Base-by-base conservation (phyloP, 441 rosid genomes). In the Eutrema salsugineum region DNA sequence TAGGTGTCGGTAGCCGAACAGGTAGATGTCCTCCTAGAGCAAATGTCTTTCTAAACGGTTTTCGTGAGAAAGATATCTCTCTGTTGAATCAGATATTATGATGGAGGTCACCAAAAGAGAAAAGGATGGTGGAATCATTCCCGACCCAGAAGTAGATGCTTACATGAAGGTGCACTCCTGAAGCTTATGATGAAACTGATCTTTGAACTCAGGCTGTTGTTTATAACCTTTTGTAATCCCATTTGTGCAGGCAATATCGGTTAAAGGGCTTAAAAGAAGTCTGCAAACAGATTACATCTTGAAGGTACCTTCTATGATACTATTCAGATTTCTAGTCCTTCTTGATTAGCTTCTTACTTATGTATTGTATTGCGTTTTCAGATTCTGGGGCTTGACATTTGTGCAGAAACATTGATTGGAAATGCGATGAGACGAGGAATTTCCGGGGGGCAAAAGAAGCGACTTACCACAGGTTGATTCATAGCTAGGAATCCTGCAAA, bases 301-400 rank as follows among this genome's bases (percentile, higher is more conserved):
- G 44, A 82, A 84, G 78, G 86, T 86, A 77, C 66, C 22, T 17
- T 42, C 35, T 46, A 43, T 36, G 32, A 14, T 11, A 43, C 17
- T 15, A 50, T 59, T 14, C 1, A 44, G 46, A 16, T 20, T 5
- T 24, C 15, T 63, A 16, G 12, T 1, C 15, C 44, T 71, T 32
- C n/a, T 22, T 50, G 63, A 40, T 63, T 48, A 8, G 16, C 53
- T 63, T 42, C 46, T 44, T 50, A 32, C 8, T 11, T 24, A 17
- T 33, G 42, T 33, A 22, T 56, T 22, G 35, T 12, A 17, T 50
- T 53, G 17, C 19, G 22, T 30, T 46, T 44, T 47, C 81, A 86
- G 91, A 80, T 85, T 43, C 82, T 87, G 8, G 89, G 91, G 61
- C 84, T 87, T 39, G 88, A 85, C 46, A 70, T 82, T 17, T 87